These are phyloP conservation scores for Scutellaria galericulata DNA, from an alignment of 257 asterid genomes.

Conservation along the genomic window DNA sequence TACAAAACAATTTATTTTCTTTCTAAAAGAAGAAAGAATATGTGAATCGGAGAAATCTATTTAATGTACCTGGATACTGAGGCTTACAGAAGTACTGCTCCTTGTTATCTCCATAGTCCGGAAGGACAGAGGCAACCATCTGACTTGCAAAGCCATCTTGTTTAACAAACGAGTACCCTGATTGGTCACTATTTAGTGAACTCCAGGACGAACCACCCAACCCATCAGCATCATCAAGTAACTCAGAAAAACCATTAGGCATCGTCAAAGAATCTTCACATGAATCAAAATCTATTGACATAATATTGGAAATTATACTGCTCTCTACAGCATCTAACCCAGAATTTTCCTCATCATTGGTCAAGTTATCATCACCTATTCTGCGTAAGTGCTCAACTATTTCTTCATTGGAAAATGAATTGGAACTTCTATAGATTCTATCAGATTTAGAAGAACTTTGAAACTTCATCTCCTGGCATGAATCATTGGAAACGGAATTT, in stretches of 20 bases:
- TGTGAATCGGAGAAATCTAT: not conserved
- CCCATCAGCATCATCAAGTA: conserved; percentile 58
- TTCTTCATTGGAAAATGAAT: conserved; percentile 92
- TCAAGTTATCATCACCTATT: conserved; percentile 58
- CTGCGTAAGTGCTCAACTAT: conserved; percentile 93
- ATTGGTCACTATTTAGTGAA: conserved; percentile 61
- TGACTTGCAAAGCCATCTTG: conserved; percentile 63
- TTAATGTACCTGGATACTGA: conserved; percentile 66
- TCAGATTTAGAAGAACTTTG: conserved; percentile 81
- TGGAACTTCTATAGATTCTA: conserved; percentile 77
- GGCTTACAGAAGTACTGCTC: conserved; percentile 67
- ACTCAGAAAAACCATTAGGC: conserved; percentile 57
- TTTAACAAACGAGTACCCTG: conserved; percentile 59
- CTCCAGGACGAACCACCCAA: conserved; percentile 77
- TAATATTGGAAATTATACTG: conserved; percentile 74
- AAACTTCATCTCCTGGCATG: conserved; percentile 75
- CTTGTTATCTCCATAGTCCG: conserved; percentile 57
- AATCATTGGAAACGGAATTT: conserved; percentile 62
- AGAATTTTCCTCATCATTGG: conserved; percentile 62
- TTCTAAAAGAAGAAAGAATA: not conserved
- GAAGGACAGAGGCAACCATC: conserved; percentile 54
- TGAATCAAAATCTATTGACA: conserved; percentile 84
- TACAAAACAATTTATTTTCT: not conserved
- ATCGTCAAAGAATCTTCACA: conserved; percentile 61
- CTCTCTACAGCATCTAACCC: conserved; percentile 69